phyloP scores from a whole-genome alignment of 2,329 filamentous ascomycete genomes.

The Diplodia seriata region DNA sequence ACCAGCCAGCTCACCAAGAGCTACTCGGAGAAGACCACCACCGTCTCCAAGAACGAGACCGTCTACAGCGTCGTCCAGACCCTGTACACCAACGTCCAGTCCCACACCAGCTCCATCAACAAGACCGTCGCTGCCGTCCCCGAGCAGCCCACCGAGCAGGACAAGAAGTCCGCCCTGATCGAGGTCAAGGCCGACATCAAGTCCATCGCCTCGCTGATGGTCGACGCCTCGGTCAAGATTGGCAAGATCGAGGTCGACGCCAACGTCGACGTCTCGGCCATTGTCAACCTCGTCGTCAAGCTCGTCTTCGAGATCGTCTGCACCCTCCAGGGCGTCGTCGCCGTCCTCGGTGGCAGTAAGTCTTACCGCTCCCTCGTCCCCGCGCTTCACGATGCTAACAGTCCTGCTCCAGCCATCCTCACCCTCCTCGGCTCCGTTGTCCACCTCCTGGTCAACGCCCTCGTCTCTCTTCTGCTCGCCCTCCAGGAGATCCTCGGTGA shows the following conservation, averaged over 20 bases:
- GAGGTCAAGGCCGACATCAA: constrained; percentile 31
- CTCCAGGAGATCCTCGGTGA: constrained; percentile 31
- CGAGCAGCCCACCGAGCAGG: constrained; percentile 10
- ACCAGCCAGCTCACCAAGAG: constrained; percentile 18
- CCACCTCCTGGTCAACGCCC: constrained; percentile 33
- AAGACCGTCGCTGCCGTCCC: constrained; percentile 27
- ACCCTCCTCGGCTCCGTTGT: constrained; percentile 32
- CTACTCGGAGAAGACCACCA: constrained; percentile 29
- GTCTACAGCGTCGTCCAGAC: constrained; percentile 28
- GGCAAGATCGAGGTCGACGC: constrained; percentile 29
- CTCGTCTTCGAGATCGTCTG: constrained; percentile 51
- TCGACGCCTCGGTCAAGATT: constrained; percentile 29
- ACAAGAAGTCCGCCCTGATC: constrained; percentile 26
- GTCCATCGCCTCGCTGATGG: constrained; percentile 29
- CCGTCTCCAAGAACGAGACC: constrained; percentile 28
- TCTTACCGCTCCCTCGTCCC: background rate
- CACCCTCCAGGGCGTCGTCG: constrained; percentile 54
- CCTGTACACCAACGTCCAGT: constrained; percentile 31
- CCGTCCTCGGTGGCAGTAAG: constrained; percentile 44
- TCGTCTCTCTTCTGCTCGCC: constrained; percentile 30
- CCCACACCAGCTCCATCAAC: constrained; percentile 32
- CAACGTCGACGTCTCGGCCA: constrained; percentile 29
- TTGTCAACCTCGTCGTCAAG: constrained; percentile 50
- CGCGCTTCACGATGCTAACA: background rate
- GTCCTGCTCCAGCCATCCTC: constrained; percentile 14